Evolutionary conservation across 257 asterid species (phyloP).

Genomic region (Solanum sparsipilum): DNA sequence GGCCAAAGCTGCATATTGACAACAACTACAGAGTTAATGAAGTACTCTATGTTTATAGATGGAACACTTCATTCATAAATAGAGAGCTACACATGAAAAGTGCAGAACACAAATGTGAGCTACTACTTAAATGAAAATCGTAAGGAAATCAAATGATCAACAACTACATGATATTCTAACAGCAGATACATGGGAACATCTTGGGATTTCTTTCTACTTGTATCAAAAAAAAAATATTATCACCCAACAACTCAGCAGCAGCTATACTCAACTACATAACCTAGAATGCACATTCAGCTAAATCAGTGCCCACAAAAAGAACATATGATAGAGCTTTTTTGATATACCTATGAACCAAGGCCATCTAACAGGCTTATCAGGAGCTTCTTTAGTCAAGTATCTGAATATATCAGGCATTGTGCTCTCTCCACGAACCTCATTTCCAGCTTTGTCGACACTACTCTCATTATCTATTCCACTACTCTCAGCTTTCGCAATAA

Average conservation of each 20-base stretch:
- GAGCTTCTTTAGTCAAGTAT: slow-evolving; percentile 62
- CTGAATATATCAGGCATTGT: slow-evolving; percentile 86
- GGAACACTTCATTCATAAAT: neutral
- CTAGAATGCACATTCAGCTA: neutral
- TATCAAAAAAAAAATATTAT: neutral
- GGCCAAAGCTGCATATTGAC: slow-evolving; percentile 38
- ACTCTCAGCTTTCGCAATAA: slow-evolving; percentile 27
- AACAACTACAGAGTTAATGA: neutral
- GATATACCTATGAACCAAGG: slow-evolving; percentile 70
- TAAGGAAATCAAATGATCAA: neutral
- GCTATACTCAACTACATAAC: neutral
- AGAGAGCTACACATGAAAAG: neutral
- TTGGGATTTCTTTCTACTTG: neutral
- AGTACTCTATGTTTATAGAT: neutral
- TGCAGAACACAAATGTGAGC: neutral
- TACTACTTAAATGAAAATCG: neutral
- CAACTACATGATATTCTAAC: neutral
- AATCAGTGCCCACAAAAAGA: neutral
- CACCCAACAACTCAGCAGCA: neutral
- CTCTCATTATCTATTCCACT: slow-evolving; percentile 12
- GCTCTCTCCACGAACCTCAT: slow-evolving; percentile 53
- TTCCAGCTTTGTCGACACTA: slow-evolving; percentile 23
- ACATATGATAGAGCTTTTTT: too few relatives aligned
- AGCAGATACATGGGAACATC: neutral
- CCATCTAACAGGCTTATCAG: slow-evolving; percentile 71